phyloP scores from a whole-genome alignment of 1,139 yeast genomes.

The Hyphopichia pseudoburtonii region DNA sequence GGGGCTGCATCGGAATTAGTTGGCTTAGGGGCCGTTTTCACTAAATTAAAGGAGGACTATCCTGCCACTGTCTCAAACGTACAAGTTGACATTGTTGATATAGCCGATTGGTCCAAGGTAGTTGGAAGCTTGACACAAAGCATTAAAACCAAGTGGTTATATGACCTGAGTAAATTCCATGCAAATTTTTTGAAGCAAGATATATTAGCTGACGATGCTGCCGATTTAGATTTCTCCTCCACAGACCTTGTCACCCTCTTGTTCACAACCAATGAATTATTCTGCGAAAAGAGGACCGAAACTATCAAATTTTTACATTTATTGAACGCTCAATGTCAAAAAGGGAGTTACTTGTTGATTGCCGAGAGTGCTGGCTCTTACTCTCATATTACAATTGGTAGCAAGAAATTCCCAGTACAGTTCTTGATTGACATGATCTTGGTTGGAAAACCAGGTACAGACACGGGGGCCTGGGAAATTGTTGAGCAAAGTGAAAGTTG shows the following conservation, averaged over 20 bases:
- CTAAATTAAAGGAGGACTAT: slow-evolving; percentile 44
- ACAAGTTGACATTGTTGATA: slow-evolving; percentile 60
- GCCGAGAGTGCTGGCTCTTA: slow-evolving; percentile 91
- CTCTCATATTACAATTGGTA: slow-evolving; percentile 75
- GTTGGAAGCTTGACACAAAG: slow-evolving; percentile 42
- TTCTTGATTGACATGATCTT: slow-evolving; percentile 73
- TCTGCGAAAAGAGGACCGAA: slow-evolving; percentile 63
- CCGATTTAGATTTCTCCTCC: slow-evolving; percentile 13
- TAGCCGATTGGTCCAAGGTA: slow-evolving; percentile 73
- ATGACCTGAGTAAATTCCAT: slow-evolving; percentile 34
- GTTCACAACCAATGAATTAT: slow-evolving; percentile 82
- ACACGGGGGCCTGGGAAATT: slow-evolving; percentile 63
- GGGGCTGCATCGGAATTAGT: slow-evolving; percentile 88
- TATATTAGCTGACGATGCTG: slow-evolving; percentile 26
- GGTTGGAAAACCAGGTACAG: slow-evolving; percentile 52
- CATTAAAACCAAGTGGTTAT: slow-evolving; percentile 54
- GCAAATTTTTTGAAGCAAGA: slow-evolving; percentile 54
- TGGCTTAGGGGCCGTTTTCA: slow-evolving; percentile 63
- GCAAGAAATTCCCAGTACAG: slow-evolving; percentile 77
- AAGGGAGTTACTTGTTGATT: slow-evolving; percentile 62
- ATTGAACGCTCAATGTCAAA: slow-evolving; percentile 44
- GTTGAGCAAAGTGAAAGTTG: slow-evolving; percentile 68
- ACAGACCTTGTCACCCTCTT: slow-evolving; percentile 61
- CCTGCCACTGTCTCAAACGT: slow-evolving; percentile 34
- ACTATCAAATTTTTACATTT: slow-evolving; percentile 61